Percentiles rank a stretch among this genome's conserved stretches.
phyloP scores from a whole-genome alignment of 352 stramenopile genomes.

The Phytophthora constricta region DNA sequence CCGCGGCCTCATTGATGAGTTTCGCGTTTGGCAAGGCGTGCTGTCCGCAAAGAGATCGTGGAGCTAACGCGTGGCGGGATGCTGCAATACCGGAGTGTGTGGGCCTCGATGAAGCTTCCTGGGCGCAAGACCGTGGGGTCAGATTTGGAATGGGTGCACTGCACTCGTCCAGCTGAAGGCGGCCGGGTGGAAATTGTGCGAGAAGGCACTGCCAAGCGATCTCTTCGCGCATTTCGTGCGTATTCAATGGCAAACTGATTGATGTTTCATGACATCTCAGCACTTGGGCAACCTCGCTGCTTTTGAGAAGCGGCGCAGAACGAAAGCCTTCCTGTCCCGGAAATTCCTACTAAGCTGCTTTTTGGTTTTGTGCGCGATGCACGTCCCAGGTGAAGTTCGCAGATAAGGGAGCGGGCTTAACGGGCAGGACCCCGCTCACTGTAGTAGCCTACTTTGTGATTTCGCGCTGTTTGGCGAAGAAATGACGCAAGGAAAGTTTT shows the following conservation, averaged over 20 bases:
- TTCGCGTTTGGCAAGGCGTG: constrained; percentile 38
- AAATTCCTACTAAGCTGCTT: no score
- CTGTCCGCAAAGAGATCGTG: constrained; percentile 14
- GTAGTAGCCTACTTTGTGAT: neutral
- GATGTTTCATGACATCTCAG: neutral
- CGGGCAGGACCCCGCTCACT: neutral
- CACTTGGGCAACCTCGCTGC: neutral
- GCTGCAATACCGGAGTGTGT: constrained; percentile 7
- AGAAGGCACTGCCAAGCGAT: neutral
- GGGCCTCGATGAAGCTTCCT: constrained; percentile 21
- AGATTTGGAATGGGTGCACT: constrained; percentile 14
- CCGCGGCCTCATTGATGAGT: constrained; percentile 41
- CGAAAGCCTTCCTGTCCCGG: neutral
- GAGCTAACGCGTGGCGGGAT: constrained; percentile 10
- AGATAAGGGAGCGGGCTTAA: neutral
- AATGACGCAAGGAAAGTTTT: constrained; percentile 5
- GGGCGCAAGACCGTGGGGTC: constrained; percentile 8
- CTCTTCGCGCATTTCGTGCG: neutral
- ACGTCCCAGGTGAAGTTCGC: neutral
- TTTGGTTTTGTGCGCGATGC: neutral
- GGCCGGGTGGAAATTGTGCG: neutral
- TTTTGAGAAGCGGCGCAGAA: neutral
- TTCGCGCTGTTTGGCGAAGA: neutral
- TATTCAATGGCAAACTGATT: neutral
- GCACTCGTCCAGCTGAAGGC: constrained; percentile 13